A percentile compares a stretch with the other conserved stretches of the same genome.
These are phyloP conservation scores for Alternaria triticimaculans DNA, from an alignment of 2,329 filamentous ascomycete species.

Conservation along the genomic window DNA sequence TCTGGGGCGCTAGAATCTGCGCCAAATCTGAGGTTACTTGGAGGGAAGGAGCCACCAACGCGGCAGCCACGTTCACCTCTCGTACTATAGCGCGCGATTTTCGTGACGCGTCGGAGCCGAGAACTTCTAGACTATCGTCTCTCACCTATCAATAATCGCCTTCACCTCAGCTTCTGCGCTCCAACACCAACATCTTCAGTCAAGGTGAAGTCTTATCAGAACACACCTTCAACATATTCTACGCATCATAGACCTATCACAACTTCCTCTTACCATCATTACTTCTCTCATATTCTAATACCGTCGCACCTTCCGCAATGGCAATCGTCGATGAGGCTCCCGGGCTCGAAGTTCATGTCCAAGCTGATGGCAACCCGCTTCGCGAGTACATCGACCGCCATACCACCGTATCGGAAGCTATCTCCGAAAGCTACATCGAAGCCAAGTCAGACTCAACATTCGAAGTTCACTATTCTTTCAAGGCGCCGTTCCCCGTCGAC, in stretches of 20 bases:
- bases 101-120: background rate
- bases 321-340: slow-evolving; percentile 10
- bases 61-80: background rate
- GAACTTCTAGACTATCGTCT: background rate
- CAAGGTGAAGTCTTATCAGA: background rate
- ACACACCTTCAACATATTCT: background rate
- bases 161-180: slow-evolving; percentile 3
- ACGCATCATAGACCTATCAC: background rate
- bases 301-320: slow-evolving; percentile 10
- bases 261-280: background rate
- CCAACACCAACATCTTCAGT: background rate
- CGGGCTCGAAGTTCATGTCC: slow-evolving; percentile 26
- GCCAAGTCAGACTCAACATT: slow-evolving; percentile 30
- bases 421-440: slow-evolving; percentile 37
- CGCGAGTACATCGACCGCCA: slow-evolving; percentile 32
- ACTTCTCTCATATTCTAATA: too few species aligned
- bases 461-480: slow-evolving; percentile 19
- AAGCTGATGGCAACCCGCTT: slow-evolving; percentile 23
- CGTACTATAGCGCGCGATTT: background rate
- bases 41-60: background rate
- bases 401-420: background rate
- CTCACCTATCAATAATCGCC: background rate
- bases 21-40: background rate
- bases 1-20: background rate
- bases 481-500: slow-evolving; percentile 6